Percentiles rank a stretch among this genome's conserved stretches.
Evolutionary conservation across 192 early-diverging fungal genomes (phyloP).

Genomic region (Rhizophagus sp.): DNA sequence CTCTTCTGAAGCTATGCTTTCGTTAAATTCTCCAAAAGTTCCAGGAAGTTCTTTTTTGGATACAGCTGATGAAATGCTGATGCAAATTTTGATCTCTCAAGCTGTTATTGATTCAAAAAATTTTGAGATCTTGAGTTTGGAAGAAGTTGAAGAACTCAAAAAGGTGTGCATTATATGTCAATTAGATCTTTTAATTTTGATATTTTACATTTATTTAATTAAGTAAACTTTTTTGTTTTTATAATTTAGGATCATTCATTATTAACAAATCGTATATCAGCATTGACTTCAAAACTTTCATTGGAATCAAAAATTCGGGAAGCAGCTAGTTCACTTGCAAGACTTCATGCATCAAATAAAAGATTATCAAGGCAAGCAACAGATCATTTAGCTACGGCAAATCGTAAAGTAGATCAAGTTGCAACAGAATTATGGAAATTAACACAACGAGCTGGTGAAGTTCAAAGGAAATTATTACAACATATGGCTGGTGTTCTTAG

Average conservation of each 20-base stretch:
- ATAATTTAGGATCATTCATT: slow-evolving; percentile 49
- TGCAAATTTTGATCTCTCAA: slow-evolving; percentile 53
- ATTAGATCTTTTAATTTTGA: slow-evolving; percentile 3
- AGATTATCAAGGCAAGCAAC: slow-evolving; percentile 51
- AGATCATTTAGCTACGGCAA: slow-evolving; percentile 52
- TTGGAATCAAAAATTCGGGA: slow-evolving; percentile 62
- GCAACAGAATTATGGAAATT: slow-evolving; percentile 51
- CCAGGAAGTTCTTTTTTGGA: slow-evolving; percentile 16
- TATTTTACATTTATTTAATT: background rate
- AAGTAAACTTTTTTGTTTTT: background rate
- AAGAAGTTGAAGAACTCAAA: slow-evolving; percentile 56
- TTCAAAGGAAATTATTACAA: slow-evolving; percentile 50
- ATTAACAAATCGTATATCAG: slow-evolving; percentile 49
- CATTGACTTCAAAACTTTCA: slow-evolving; percentile 46
- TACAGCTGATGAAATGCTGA: slow-evolving; percentile 41
- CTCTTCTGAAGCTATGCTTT: slow-evolving; percentile 24
- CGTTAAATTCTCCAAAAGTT: background rate
- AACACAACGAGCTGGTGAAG: slow-evolving; percentile 45
- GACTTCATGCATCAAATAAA: slow-evolving; percentile 54
- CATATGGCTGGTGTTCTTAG: slow-evolving; percentile 57
- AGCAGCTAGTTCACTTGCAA: slow-evolving; percentile 55
- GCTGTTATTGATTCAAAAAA: slow-evolving; percentile 56
- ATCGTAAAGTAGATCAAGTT: slow-evolving; percentile 55
- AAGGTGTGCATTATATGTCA: slow-evolving; percentile 37
- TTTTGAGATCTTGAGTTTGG: slow-evolving; percentile 52